Conservation (phyloP, 2,329 filamentous ascomycete genomes). For the Westerdykella sp. region DNA sequence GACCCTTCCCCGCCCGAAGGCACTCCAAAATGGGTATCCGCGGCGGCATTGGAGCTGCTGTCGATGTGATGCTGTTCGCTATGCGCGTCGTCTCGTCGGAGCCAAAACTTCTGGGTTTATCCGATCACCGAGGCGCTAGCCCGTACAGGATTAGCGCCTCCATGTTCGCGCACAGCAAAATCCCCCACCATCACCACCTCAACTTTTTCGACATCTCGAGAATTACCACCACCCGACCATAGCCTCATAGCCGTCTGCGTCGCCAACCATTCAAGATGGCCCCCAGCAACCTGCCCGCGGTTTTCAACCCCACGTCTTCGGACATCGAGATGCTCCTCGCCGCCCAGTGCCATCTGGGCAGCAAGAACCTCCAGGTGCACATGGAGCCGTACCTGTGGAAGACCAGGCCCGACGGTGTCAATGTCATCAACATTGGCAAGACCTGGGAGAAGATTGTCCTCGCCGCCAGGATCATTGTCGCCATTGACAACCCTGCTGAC, state of each 20-base stretch:
- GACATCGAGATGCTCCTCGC: constrained; percentile 99
- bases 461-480: constrained; percentile 95
- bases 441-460: constrained; percentile 99
- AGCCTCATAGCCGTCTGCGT: constrained; percentile 17
- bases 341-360: constrained; percentile 92
- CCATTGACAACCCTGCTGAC: constrained; percentile 98
- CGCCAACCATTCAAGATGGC: constrained; percentile 66
- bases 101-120: constrained; percentile 16
- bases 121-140: constrained; percentile 7
- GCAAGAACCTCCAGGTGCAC: constrained; percentile 99
- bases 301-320: constrained; percentile 94
- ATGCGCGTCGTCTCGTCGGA: constrained; percentile 1
- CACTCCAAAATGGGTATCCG: constrained; percentile 42
- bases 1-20: constrained; percentile 39
- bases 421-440: constrained; percentile 99
- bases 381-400: constrained; percentile 99
- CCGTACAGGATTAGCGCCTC: constrained; percentile 8
- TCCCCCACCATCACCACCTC: constrained; percentile 12
- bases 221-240: constrained; percentile 13
- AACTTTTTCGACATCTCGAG: constrained; percentile 12
- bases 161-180: constrained; percentile 10
- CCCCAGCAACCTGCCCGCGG: constrained; percentile 84
- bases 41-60: constrained; percentile 39
- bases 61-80: constrained; percentile 1
- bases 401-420: constrained; percentile 96